Percentiles rank a stretch among this genome's conserved stretches.
phyloP scores from a whole-genome alignment of 139 green algal species.

The Mesostigma viride region DNA sequence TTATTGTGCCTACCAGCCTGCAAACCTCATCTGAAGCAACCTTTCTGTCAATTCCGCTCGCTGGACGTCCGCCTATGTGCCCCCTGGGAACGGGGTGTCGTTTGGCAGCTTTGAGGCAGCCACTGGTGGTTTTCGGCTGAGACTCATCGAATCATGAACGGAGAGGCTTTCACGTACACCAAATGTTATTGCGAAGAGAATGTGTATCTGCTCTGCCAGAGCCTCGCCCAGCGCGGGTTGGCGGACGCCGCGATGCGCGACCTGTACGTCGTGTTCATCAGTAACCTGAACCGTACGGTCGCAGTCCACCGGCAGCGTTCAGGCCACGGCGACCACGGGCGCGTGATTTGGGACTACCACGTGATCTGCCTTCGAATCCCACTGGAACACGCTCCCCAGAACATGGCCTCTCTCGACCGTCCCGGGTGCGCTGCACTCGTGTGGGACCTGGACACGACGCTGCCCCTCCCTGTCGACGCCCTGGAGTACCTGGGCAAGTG shows the following conservation, averaged over 20 bases:
- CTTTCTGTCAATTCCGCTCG: no score
- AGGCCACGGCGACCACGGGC: background rate
- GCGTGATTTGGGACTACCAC: slow-evolving; percentile 32
- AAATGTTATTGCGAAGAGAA: slow-evolving; percentile 35
- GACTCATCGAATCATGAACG: no score
- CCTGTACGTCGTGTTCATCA: slow-evolving; percentile 28
- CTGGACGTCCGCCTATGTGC: no score
- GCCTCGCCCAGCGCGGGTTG: background rate
- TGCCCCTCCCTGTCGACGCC: slow-evolving; percentile 6
- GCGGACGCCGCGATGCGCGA: slow-evolving; percentile 9
- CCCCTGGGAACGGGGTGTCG: no score
- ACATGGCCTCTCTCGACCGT: background rate
- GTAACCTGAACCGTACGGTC: slow-evolving; percentile 11
- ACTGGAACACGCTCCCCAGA: background rate
- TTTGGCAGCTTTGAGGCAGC: no score
- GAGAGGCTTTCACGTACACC: no score
- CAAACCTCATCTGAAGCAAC: no score
- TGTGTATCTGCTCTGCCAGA: slow-evolving; percentile 27
- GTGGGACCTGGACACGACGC: slow-evolving; percentile 27
- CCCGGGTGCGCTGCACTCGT: slow-evolving; percentile 3
- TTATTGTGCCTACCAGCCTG: no score
- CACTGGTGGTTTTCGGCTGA: no score
- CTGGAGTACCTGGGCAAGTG: no score
- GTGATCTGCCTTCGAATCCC: slow-evolving; percentile 28
- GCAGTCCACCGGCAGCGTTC: background rate